Base-by-base conservation (phyloP, 768 basidiomycete species). In the Mycena haematopus region DNA sequence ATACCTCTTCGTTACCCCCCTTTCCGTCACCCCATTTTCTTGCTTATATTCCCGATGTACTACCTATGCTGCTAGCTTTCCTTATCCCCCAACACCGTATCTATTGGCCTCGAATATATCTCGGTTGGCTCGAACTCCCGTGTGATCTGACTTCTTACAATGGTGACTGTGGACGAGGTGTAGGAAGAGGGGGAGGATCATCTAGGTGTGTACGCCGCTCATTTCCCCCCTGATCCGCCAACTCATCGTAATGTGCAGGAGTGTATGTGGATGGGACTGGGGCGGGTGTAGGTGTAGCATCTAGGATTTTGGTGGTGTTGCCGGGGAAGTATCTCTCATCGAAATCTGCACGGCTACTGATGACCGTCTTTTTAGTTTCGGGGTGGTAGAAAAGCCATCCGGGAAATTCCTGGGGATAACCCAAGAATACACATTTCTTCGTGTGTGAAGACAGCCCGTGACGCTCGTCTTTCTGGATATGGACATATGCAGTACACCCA, bases 401-500 rank as follows among this genome's bases (percentile, higher is more conserved):
- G 27, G 75, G 74, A 31, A 70, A 69, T 5, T 70, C 70, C 25
- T 44, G 27, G 0, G 73, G 69, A 60, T 81, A 80, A 0, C 79
- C 78, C 60, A 80, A 56, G 60, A 80, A 79, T 13, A 79, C 61
- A 24, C 75, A 74, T 51, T 78, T 75, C 49, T 71, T 58, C 10
- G 70, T 71, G 24, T 77, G 73, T 0, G 71, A 52, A 19, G 72
- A 50, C 0, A 79, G 65, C 1, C 52, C 65, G 40, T 66, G 72
- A 14, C 73, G 56, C 65, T 79, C 72, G 58, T 80, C 72, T 56
- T 74, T 72, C 55, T 72, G 74, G 9, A 78, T 67, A 55, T 71
- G 73, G 29, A 77, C 79, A 71, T 78, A 80, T n/a, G 77, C 76
- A 44, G 64, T 65, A 52, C 77, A 80, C 3, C 80, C 78, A 52